These are phyloP conservation scores for Talinum fruticosum DNA, from an alignment of 148 eudicot genomes.

Conservation along the genomic window DNA sequence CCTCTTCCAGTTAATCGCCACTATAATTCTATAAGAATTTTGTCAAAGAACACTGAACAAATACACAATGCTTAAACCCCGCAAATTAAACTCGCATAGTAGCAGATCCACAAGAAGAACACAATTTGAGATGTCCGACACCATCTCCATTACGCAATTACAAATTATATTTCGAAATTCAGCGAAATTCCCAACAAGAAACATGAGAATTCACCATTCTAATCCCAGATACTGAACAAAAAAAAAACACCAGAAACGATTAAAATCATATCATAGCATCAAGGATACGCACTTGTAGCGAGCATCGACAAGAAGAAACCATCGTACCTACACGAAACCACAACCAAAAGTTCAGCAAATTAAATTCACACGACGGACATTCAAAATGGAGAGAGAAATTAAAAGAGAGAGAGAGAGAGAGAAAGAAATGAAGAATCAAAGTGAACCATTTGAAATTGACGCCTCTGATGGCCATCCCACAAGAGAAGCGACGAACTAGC, in stretches of 20 bases:
- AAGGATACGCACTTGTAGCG: conserved; percentile 94
- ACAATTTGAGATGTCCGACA: background rate
- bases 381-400: too few relatives aligned
- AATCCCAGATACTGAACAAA: background rate
- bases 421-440: background rate
- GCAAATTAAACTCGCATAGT: background rate
- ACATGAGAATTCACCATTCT: background rate
- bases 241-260: background rate
- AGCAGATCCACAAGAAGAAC: conserved; percentile 11
- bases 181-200: background rate
- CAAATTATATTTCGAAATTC: background rate
- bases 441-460: conserved; percentile 75
- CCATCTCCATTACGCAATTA: background rate
- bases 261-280: background rate
- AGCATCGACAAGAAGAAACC: conserved; percentile 98
- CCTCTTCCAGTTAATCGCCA: conserved; percentile 73
- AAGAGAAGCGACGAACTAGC: background rate
- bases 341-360: conserved; percentile 14
- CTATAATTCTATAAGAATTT: conserved; percentile 59
- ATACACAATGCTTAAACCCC: background rate
- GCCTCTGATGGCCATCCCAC: conserved; percentile 38
- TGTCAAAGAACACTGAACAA: conserved; percentile 40
- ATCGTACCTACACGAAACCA: conserved; percentile 73
- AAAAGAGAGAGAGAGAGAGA: background rate
- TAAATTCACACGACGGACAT: background rate